These are phyloP conservation scores for Raffaelea albimanens DNA, from an alignment of 2,329 filamentous ascomycete species.

Conservation along the genomic window DNA sequence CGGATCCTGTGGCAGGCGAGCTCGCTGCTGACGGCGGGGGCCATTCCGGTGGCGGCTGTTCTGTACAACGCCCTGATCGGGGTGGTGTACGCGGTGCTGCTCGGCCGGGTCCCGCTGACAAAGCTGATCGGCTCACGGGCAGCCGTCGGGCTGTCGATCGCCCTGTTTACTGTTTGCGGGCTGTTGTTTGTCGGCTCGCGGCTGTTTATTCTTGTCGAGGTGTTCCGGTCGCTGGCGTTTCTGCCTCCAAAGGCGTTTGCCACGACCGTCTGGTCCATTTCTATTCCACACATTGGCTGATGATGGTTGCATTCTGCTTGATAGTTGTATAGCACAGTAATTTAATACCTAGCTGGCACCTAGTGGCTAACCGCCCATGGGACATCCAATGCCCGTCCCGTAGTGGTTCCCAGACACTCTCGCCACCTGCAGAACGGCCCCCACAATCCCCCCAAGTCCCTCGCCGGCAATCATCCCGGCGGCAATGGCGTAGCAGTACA, in stretches of 20 bases:
- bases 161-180: background rate
- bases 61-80: background rate
- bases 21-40: slow-evolving; percentile 1
- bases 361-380: slow-evolving; percentile 1
- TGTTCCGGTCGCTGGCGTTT: slow-evolving; percentile 5
- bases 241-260: slow-evolving; percentile 1
- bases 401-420: slow-evolving; percentile 10
- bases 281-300: slow-evolving; percentile 2
- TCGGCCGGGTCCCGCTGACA: background rate
- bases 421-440: slow-evolving; percentile 35
- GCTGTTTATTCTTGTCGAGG: slow-evolving; percentile 4
- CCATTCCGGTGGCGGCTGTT: background rate
- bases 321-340: too few relatives aligned
- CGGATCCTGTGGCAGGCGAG: slow-evolving; percentile 7
- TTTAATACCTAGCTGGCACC: too few relatives aligned
- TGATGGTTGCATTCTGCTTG: background rate
- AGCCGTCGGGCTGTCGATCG: background rate
- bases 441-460: slow-evolving; percentile 52
- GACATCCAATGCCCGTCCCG: slow-evolving; percentile 5
- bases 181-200: background rate
- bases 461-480: slow-evolving; percentile 55
- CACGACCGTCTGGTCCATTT: background rate
- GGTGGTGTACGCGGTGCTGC: background rate
- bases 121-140: background rate
- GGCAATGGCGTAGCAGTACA: slow-evolving; percentile 49